Evolutionary conservation across 2,329 filamentous ascomycete species (phyloP).

Genomic region (Penicillium sp.): DNA sequence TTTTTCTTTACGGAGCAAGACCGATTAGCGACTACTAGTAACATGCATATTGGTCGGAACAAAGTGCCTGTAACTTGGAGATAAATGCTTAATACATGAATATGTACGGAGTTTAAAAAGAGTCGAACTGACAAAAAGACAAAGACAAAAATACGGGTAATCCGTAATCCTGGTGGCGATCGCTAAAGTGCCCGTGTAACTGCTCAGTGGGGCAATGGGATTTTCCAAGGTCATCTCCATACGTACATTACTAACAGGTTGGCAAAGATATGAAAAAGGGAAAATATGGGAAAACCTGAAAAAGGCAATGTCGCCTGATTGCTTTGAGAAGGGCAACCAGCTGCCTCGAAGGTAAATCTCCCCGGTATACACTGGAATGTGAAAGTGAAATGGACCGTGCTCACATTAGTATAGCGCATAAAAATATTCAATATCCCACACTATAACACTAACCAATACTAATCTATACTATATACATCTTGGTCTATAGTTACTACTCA

Average conservation of each 20-base stretch:
- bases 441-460: neutral
- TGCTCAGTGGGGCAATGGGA: constrained; percentile 13
- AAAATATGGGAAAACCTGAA: no score
- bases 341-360: constrained; percentile 4
- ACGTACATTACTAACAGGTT: neutral
- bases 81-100: neutral
- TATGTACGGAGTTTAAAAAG: no score
- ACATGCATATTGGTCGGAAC: constrained; percentile 3
- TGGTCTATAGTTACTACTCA: no score
- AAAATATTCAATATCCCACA: neutral
- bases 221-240: neutral
- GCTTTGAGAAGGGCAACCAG: constrained; percentile 1
- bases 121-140: neutral
- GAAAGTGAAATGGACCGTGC: constrained; percentile 1
- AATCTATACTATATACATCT: no score
- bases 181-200: constrained; percentile 13
- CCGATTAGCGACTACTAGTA: neutral
- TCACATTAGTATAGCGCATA: neutral
- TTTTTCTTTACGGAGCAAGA: neutral
- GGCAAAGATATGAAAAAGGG: neutral
- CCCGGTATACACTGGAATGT: neutral
- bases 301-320: neutral
- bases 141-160: constrained; percentile 16
- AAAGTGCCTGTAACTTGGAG: neutral
- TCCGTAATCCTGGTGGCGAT: constrained; percentile 31